These are phyloP conservation scores for Ophiostoma perfectum DNA, from an alignment of 2,329 filamentous ascomycete genomes.

Conservation along the genomic window DNA sequence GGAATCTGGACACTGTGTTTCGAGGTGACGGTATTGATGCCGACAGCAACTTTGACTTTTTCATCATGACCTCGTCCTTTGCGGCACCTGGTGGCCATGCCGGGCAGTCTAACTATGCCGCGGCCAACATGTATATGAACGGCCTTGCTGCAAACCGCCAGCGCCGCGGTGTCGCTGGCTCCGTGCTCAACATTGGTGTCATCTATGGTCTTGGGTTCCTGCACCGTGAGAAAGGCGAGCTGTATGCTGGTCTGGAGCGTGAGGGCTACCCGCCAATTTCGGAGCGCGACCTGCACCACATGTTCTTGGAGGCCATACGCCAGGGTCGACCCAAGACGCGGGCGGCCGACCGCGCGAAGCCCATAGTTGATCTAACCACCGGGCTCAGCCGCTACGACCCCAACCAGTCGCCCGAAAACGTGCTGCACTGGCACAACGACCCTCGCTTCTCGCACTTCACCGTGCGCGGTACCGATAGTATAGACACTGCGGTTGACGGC, in stretches of 20 bases:
- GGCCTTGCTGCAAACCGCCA: slow-evolving; percentile 37
- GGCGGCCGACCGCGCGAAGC: not conserved
- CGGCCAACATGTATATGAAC: slow-evolving; percentile 46
- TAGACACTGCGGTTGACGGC: not conserved
- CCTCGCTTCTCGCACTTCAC: slow-evolving; percentile 41
- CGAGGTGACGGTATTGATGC: slow-evolving; percentile 7
- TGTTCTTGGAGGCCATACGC: slow-evolving; percentile 47
- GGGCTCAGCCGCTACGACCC: slow-evolving; percentile 38
- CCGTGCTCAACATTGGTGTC: slow-evolving; percentile 43
- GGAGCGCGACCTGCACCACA: slow-evolving; percentile 47
- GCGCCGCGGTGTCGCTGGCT: slow-evolving; percentile 34
- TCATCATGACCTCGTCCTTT: slow-evolving; percentile 45
- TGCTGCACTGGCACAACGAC: slow-evolving; percentile 41
- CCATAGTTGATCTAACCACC: slow-evolving; percentile 37
- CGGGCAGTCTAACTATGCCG: slow-evolving; percentile 42
- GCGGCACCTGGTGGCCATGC: slow-evolving; percentile 41
- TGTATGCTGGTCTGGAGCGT: slow-evolving; percentile 39
- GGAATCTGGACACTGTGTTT: slow-evolving; percentile 38
- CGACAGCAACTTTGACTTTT: slow-evolving; percentile 37
- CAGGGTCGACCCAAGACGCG: slow-evolving; percentile 34
- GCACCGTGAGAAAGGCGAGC: slow-evolving; percentile 37
- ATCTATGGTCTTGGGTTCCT: slow-evolving; percentile 43
- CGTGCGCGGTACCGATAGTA: slow-evolving; percentile 17
- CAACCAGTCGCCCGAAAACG: slow-evolving; percentile 27
- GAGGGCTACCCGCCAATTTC: slow-evolving; percentile 45